Evolutionary conservation across 2,329 filamentous ascomycete species (phyloP), one percentile per base, ranked within the genome.

Genomic region (Tolypocladium album): DNA sequence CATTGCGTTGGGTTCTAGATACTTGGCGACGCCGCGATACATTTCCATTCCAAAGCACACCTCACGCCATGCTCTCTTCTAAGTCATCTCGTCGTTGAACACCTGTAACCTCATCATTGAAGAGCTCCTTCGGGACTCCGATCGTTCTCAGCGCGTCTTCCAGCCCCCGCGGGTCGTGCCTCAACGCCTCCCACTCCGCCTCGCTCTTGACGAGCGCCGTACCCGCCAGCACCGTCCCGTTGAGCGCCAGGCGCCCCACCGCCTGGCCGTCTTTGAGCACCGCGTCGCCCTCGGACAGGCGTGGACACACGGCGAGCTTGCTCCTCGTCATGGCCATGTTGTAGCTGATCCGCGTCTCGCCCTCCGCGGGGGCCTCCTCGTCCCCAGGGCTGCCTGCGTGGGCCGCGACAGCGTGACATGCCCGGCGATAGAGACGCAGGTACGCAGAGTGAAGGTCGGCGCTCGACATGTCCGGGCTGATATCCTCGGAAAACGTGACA

Each of bases 181-280:
- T 72, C 57, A 88, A 64, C 0, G 76, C 77, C 61, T 84, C 73
- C 82, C 83, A 87, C 69, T 86, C 83, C 3, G 68, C 71, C 65
- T 82, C 71, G 36, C 69, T 83, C 72, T 86, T 87, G 20, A 87
- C 84, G 59, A 88, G 71, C 34, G 84, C 81, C 12, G 84, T 87
- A 8, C 85, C 85, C 12, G 84, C 85, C 62, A 87, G 69, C n/a
- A 87, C 70, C 0, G 85, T 87, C 3, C 85, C 85, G 59, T 88
- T 87, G 40, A 87, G 70, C 22, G 80, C 72, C 39, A 85, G 61
- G 31, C 66, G 69, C 0, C 82, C 82, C 2, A 77, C 65, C 2
- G 75, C 68, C 11, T 70, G 63, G 1, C 72, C 66, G 1, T 71
- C 67, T 56, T 70, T 64, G 5, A 70, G 62, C 2, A 74, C 65